These are phyloP conservation scores for Dactylonectria estremocensis DNA, from an alignment of 2,329 filamentous ascomycete genomes.

Conservation along the genomic window DNA sequence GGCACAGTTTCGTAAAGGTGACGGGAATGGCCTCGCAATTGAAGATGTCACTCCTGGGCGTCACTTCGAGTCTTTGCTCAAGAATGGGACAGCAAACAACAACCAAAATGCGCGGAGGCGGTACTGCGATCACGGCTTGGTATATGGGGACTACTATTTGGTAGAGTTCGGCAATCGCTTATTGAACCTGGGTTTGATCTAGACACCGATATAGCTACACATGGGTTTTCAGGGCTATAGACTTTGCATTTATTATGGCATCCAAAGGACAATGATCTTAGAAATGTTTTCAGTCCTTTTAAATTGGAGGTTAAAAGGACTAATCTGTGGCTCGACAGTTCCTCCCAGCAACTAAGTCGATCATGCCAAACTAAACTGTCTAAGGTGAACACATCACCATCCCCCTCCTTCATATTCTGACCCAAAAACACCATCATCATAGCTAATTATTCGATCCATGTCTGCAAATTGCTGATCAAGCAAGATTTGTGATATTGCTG, in stretches of 20 bases:
- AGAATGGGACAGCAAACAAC: slow-evolving; percentile 53
- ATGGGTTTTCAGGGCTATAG: too few species aligned
- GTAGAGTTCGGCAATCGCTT: slow-evolving; percentile 63
- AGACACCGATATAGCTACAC: background rate
- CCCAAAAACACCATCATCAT: slow-evolving; percentile 19
- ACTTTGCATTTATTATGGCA: too few species aligned
- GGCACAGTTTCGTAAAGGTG: slow-evolving; percentile 27
- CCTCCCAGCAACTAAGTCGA: background rate
- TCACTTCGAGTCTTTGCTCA: slow-evolving; percentile 50
- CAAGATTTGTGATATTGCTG: slow-evolving; percentile 20
- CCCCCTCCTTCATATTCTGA: slow-evolving; percentile 16
- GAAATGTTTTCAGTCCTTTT: too few species aligned
- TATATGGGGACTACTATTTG: slow-evolving; percentile 66
- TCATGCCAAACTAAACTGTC: background rate
- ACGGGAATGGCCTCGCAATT: background rate
- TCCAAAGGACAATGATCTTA: too few species aligned
- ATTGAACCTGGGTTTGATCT: slow-evolving; percentile 52
- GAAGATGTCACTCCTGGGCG: background rate
- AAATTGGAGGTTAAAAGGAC: background rate
- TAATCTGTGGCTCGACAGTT: too few species aligned
- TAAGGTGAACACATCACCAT: background rate
- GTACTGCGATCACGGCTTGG: slow-evolving; percentile 58
- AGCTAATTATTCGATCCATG: slow-evolving; percentile 20
- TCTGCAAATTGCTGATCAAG: slow-evolving; percentile 18
- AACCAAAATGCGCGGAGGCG: slow-evolving; percentile 48